Conservation (phyloP, 176 grass and related monocot genomes). For the Puccinellia tenuiflora region DNA sequence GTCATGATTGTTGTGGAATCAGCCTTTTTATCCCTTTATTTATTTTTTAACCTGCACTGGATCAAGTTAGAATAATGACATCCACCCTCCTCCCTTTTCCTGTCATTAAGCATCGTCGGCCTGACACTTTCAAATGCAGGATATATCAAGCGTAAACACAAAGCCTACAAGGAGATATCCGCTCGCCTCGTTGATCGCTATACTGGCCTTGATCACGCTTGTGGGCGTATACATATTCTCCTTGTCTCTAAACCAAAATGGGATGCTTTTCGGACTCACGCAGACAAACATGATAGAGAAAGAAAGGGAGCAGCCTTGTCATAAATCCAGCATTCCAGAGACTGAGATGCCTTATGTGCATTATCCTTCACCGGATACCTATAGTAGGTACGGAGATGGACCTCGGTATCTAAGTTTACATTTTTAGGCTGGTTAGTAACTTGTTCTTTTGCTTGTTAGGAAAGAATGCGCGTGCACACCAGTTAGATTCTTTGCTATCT, state of each 20-base stretch:
- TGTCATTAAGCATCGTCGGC: not conserved
- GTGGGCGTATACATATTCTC: slow-evolving; percentile 72
- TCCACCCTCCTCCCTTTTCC: not conserved
- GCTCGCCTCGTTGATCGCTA: slow-evolving; percentile 52
- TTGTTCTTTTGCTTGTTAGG: slow-evolving; percentile 41
- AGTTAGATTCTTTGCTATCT: slow-evolving; percentile 87
- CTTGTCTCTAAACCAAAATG: slow-evolving; percentile 71
- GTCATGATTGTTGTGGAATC: no score
- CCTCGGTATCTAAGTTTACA: not conserved
- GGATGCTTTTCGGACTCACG: slow-evolving; percentile 50
- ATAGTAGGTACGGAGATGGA: slow-evolving; percentile 54
- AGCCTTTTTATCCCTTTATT: not conserved
- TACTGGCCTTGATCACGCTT: slow-evolving; percentile 59
- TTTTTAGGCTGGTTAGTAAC: not conserved
- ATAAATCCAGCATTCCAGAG: slow-evolving; percentile 37
- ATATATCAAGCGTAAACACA: slow-evolving; percentile 7
- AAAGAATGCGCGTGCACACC: slow-evolving; percentile 81
- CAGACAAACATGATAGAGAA: slow-evolving; percentile 49
- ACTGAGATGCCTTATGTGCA: slow-evolving; percentile 63
- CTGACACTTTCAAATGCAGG: slow-evolving; percentile 34
- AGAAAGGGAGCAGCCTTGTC: slow-evolving; percentile 41
- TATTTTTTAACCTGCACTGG: not conserved
- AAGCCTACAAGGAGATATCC: slow-evolving; percentile 69
- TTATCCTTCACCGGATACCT: slow-evolving; percentile 68
- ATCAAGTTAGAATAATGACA: no score